phyloP scores from a whole-genome alignment of 2,329 filamentous ascomycete genomes.

The Aspergillus udagawae region DNA sequence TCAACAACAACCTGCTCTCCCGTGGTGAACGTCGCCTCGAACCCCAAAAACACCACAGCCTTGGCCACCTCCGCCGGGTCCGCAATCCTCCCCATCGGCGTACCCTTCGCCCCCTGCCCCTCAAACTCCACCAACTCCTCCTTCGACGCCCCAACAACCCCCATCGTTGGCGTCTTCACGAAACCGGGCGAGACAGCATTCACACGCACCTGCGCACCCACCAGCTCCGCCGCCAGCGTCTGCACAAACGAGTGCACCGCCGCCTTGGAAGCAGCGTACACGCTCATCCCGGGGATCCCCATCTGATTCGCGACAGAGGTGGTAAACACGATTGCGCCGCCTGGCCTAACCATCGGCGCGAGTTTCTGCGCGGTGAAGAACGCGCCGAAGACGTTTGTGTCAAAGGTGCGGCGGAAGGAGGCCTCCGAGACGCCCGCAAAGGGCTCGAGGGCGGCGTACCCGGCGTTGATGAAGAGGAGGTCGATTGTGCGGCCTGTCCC shows the following conservation, averaged over 20 bases:
- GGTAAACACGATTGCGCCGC: constrained; percentile 11
- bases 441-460: constrained; percentile 9
- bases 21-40: constrained; percentile 11
- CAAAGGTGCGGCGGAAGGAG: constrained; percentile 5
- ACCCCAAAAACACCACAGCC: constrained; percentile 5
- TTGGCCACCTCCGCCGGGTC: constrained; percentile 4
- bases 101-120: constrained; percentile 2
- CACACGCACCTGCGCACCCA: constrained; percentile 1
- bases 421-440: constrained; percentile 2
- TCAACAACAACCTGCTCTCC: constrained; percentile 6
- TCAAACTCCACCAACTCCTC: constrained; percentile 8
- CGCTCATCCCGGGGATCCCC: constrained; percentile 6
- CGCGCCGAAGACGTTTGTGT: constrained; percentile 10
- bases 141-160: constrained; percentile 1
- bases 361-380: constrained; percentile 9
- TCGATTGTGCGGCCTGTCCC: background rate
- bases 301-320: constrained; percentile 5
- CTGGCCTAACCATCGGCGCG: constrained; percentile 1
- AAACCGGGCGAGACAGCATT: constrained; percentile 10
- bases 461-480: constrained; percentile 10
- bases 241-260: constrained; percentile 8
- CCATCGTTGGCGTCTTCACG: constrained; percentile 10
- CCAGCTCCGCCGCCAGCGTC: constrained; percentile 8
- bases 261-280: constrained; percentile 6
- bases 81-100: constrained; percentile 5